phyloP scores from a whole-genome alignment of 1,284 basidiomycete species.

The Melampsora larici-populina region DNA sequence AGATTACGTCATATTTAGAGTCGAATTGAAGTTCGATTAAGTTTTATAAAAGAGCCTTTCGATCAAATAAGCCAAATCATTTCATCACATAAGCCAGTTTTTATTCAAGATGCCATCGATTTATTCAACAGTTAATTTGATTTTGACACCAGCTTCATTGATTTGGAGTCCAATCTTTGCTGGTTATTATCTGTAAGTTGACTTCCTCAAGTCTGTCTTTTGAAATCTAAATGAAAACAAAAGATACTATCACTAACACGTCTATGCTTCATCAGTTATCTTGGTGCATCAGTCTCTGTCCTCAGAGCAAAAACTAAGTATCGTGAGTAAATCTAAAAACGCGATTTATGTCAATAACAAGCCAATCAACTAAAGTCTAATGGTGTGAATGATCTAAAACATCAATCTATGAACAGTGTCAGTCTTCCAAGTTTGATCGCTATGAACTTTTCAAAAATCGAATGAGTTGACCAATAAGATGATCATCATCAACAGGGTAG shows the following conservation, averaged over 20 bases:
- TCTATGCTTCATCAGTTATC: neutral
- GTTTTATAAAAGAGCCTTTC: too few relatives aligned
- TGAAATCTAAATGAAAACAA: too few relatives aligned
- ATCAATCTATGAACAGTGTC: too few relatives aligned
- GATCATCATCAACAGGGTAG: neutral
- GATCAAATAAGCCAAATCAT: too few relatives aligned
- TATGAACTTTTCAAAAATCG: too few relatives aligned
- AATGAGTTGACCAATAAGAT: neutral
- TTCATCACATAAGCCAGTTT: neutral
- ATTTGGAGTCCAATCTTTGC: conserved; percentile 1
- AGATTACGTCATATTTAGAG: too few relatives aligned
- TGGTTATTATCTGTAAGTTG: neutral
- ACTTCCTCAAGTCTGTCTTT: neutral
- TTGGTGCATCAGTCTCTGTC: neutral
- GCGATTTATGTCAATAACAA: too few relatives aligned
- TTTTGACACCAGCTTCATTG: neutral
- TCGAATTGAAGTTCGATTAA: too few relatives aligned
- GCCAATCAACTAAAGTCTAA: too few relatives aligned
- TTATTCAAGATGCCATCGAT: neutral
- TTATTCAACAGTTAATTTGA: neutral
- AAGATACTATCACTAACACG: neutral
- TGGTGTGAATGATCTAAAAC: too few relatives aligned
- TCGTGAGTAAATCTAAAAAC: neutral
- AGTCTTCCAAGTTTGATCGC: too few relatives aligned
- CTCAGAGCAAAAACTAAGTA: neutral